These are phyloP conservation scores for Beauveria sp. DNA, from an alignment of 2,329 filamentous ascomycete species.

Conservation along the genomic window DNA sequence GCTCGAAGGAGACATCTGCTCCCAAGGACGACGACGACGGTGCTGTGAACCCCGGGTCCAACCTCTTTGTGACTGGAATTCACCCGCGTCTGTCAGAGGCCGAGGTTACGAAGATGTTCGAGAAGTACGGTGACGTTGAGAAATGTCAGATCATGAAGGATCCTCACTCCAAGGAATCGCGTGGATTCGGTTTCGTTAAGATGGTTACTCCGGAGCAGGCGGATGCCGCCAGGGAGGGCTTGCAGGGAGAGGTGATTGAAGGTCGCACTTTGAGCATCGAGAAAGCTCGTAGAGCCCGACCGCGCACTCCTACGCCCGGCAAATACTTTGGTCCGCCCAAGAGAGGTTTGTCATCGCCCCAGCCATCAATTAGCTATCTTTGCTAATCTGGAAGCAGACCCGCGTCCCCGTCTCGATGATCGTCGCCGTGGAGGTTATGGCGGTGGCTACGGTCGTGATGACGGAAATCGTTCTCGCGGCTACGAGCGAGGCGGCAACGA, in stretches of 20 bases:
- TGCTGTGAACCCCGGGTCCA: slow-evolving; percentile 87
- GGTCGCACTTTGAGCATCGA: slow-evolving; percentile 96
- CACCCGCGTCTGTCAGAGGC: slow-evolving; percentile 84
- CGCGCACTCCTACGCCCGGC: slow-evolving; percentile 91
- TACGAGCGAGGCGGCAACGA: slow-evolving; percentile 29
- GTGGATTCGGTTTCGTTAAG: slow-evolving; percentile 98
- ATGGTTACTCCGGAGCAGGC: slow-evolving; percentile 94
- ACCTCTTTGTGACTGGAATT: slow-evolving; percentile 97
- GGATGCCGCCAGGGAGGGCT: slow-evolving; percentile 90
- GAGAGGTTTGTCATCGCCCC: slow-evolving; percentile 60
- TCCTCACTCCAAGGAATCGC: slow-evolving; percentile 95
- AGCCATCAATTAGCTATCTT: neutral
- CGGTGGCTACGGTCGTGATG: slow-evolving; percentile 49
- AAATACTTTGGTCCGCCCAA: slow-evolving; percentile 99
- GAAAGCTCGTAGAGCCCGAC: slow-evolving; percentile 92
- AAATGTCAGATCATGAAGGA: slow-evolving; percentile 99
- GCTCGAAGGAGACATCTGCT: slow-evolving; percentile 46
- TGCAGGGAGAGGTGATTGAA: slow-evolving; percentile 92
- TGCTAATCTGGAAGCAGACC: slow-evolving; percentile 23
- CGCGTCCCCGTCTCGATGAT: slow-evolving; percentile 47
- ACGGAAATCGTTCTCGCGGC: slow-evolving; percentile 34
- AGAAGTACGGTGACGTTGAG: slow-evolving; percentile 98
- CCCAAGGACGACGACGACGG: slow-evolving; percentile 62
- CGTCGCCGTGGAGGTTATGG: slow-evolving; percentile 56
- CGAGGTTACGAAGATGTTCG: slow-evolving; percentile 90